A percentile compares a stretch with the other conserved stretches of the same genome.
Evolutionary conservation across 805 yeast species (phyloP).

Genomic region (Sporopachydermia lactativora): DNA sequence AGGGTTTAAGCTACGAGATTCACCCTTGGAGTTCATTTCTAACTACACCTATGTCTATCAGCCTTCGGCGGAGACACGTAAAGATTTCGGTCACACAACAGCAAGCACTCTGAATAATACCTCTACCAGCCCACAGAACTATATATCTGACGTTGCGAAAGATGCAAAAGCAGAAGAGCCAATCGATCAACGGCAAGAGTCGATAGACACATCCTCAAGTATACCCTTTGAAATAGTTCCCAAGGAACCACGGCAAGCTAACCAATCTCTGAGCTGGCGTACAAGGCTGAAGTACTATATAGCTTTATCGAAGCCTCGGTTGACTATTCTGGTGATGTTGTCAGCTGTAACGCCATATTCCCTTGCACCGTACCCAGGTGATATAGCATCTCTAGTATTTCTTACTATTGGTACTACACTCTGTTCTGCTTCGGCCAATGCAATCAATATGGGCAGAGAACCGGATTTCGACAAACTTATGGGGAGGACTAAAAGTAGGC

Average conservation of each 20-base stretch:
- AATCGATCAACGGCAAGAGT: conserved; percentile 28
- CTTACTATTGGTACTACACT: conserved; percentile 77
- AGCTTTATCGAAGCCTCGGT: conserved; percentile 79
- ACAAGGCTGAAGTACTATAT: conserved; percentile 27
- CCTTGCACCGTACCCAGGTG: conserved; percentile 70
- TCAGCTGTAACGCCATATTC: conserved; percentile 93
- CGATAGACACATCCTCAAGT: conserved; percentile 7
- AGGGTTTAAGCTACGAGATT: conserved; percentile 4
- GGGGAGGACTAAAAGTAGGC: conserved; percentile 81
- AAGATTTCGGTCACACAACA: no score
- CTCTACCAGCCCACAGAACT: conserved; percentile 17
- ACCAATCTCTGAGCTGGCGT: conserved; percentile 3
- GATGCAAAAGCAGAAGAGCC: conserved; percentile 10
- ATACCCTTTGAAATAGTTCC: conserved; percentile 3
- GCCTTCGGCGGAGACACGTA: conserved; percentile 9
- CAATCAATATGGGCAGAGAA: conserved; percentile 94
- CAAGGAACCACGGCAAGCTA: conserved; percentile 13
- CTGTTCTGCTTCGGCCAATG: conserved; percentile 89
- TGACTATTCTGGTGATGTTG: conserved; percentile 76
- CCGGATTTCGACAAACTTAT: conserved; percentile 77
- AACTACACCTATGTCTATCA: conserved; percentile 14
- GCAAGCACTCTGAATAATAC: conserved; percentile 3
- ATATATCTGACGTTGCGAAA: conserved; percentile 23
- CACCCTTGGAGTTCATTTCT: conserved; percentile 26
- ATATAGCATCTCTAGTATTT: conserved; percentile 53